phyloP scores from a whole-genome alignment of 2,329 filamentous ascomycete genomes.

The Fonsecaea multimorphosa region DNA sequence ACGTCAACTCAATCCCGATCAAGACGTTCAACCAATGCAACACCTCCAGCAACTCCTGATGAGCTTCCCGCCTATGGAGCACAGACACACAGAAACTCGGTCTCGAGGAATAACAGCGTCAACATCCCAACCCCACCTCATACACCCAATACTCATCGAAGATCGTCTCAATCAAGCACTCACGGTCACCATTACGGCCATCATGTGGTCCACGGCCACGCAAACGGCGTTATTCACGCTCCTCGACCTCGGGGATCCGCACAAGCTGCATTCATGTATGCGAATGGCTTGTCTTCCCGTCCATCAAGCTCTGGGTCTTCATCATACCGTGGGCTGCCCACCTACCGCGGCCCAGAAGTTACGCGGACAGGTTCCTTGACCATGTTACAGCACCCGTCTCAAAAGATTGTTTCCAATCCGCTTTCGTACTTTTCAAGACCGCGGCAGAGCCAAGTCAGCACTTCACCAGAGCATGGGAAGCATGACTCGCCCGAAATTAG shows the following conservation, averaged over 20 bases:
- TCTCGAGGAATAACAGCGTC: slow-evolving; percentile 26
- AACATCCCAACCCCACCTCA: slow-evolving; percentile 35
- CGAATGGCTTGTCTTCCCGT: slow-evolving; percentile 32
- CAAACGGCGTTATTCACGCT: slow-evolving; percentile 32
- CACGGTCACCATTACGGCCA: slow-evolving; percentile 22
- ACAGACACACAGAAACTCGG: slow-evolving; percentile 19
- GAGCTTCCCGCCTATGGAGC: slow-evolving; percentile 19
- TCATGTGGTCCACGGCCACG: slow-evolving; percentile 14
- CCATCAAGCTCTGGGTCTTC: slow-evolving; percentile 38
- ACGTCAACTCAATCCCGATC: slow-evolving; percentile 24
- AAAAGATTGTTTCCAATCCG: slow-evolving; percentile 38
- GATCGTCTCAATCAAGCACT: slow-evolving; percentile 32
- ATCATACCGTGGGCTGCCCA: slow-evolving; percentile 36
- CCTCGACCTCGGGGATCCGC: slow-evolving; percentile 33
- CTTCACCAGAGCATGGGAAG: slow-evolving; percentile 30
- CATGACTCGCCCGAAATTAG: slow-evolving; percentile 24
- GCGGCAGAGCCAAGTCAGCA: slow-evolving; percentile 35
- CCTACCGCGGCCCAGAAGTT: slow-evolving; percentile 38
- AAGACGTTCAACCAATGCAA: slow-evolving; percentile 30
- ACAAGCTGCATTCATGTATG: slow-evolving; percentile 33
- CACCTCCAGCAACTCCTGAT: slow-evolving; percentile 34
- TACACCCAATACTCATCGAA: slow-evolving; percentile 32
- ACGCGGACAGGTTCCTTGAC: slow-evolving; percentile 38
- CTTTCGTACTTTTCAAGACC: slow-evolving; percentile 40
- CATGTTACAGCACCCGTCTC: slow-evolving; percentile 37